phyloP scores from a whole-genome alignment of 2,329 filamentous ascomycete species.

The Ceratocystis papillata region DNA sequence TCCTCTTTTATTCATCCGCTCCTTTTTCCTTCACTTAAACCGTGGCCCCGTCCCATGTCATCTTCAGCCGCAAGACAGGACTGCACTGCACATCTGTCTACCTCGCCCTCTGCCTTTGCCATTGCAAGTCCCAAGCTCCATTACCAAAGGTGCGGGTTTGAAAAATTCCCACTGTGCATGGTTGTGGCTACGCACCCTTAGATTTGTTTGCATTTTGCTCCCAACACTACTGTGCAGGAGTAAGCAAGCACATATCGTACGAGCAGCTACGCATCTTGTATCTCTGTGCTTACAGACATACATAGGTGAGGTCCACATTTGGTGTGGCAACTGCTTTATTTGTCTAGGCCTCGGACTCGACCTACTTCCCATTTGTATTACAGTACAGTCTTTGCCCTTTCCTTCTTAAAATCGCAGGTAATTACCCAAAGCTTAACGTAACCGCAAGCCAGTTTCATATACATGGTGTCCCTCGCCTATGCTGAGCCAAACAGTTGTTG shows the following conservation, averaged over 20 bases:
- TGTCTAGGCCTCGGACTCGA: constrained; percentile 2
- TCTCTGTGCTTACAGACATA: background rate
- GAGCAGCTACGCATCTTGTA: background rate
- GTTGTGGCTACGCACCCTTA: background rate
- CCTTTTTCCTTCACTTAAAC: background rate
- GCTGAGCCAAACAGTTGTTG: background rate
- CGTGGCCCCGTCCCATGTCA: background rate
- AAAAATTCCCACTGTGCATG: background rate
- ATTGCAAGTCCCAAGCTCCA: background rate
- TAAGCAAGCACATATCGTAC: background rate
- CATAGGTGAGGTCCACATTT: too few relatives aligned
- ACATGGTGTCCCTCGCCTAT: background rate
- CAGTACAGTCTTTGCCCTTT: background rate
- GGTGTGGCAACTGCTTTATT: background rate
- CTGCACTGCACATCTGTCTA: background rate
- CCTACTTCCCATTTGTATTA: background rate
- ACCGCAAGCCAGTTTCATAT: background rate
- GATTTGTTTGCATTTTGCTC: background rate
- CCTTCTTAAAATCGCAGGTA: background rate
- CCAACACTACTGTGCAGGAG: background rate
- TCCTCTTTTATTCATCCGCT: background rate
- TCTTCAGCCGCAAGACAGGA: background rate
- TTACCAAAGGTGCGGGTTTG: background rate
- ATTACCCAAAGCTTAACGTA: background rate
- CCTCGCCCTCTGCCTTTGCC: background rate